These are phyloP conservation scores for Tetrahymena malaccensis DNA, from an alignment of 73 alveolate genomes.

Conservation along the genomic window DNA sequence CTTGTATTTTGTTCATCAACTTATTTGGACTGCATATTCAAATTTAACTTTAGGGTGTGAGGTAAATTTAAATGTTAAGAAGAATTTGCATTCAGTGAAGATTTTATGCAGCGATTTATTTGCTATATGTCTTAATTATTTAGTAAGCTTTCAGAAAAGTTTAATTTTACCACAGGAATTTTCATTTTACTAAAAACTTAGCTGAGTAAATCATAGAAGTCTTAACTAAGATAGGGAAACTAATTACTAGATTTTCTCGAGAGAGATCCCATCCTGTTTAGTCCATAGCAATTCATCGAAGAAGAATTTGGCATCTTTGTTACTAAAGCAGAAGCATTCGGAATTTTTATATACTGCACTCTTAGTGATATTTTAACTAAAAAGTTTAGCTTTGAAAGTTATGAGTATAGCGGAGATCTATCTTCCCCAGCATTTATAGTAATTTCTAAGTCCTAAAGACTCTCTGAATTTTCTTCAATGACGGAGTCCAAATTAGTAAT, in stretches of 20 bases:
- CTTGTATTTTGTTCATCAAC: not conserved
- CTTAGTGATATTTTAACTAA: not conserved
- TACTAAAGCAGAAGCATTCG: not conserved
- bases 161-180: not conserved
- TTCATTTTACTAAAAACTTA: not conserved
- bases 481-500: not conserved
- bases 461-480: not conserved
- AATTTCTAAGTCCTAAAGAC: not conserved
- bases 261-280: not conserved
- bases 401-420: not conserved
- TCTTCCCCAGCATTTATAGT: not conserved
- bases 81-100: not conserved
- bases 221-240: not conserved
- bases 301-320: not conserved
- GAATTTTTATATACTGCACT: not conserved
- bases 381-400: not conserved
- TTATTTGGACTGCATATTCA: not conserved
- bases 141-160: not conserved
- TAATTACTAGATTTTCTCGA: not conserved
- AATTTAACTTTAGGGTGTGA: not conserved
- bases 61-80: not conserved
- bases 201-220: not conserved
- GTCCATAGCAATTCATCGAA: not conserved
- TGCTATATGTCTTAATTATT: not conserved
- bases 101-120: not conserved